Evolutionary conservation across 192 early-diverging fungal species (phyloP), one percentile per base, ranked within the genome.

Genomic region (Dimargaris verticillata): DNA sequence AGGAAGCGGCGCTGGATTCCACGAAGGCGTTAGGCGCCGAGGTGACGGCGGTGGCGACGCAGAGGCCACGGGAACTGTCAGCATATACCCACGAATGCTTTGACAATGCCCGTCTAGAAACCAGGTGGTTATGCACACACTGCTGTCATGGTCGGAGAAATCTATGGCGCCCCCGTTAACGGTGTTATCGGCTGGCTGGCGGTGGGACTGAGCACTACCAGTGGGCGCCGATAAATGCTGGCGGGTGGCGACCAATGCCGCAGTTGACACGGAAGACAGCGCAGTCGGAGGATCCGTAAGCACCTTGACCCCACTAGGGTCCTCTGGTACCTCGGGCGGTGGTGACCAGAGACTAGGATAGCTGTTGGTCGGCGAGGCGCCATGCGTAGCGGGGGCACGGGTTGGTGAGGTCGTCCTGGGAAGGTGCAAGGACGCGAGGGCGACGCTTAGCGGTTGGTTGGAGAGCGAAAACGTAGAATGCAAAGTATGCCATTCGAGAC

Each of bases 21-120:
- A 2, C 17, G 33, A 10, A 28, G 25, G 33, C 41, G 41, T 0
- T 38, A 59, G 43, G 15, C 28, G 13, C 13, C 57, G 57, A 10
- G 57, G 57, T 3, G 57, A 59, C 5, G 57, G 57, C 41, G 57
- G 57, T n/a, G 57, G 57, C 57, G 57, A 59, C 10, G 57, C 57
- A 20, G 57, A 59, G 33, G 12, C 38, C 29, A 44, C n/a, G 10
- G 57, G 57, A 18, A 59, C n/a, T 15, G 38, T 44, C 6, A 59
- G 13, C 4, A 59, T 20, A 44, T 44, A 59, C 14, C 28, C 41
- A n/a, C 57, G 57, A 4, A 59, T 10, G 7, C 38, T 24, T 11
- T 26, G 41, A 38, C 24, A n/a, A 33, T 25, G 15, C 6, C 57
- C 57, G 4, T 59, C 57, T 18, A 43, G 28, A 20, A 22, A 44